phyloP scores from a whole-genome alignment of 495 filamentous ascomycete species.

The Staphylotrichum longicolle region DNA sequence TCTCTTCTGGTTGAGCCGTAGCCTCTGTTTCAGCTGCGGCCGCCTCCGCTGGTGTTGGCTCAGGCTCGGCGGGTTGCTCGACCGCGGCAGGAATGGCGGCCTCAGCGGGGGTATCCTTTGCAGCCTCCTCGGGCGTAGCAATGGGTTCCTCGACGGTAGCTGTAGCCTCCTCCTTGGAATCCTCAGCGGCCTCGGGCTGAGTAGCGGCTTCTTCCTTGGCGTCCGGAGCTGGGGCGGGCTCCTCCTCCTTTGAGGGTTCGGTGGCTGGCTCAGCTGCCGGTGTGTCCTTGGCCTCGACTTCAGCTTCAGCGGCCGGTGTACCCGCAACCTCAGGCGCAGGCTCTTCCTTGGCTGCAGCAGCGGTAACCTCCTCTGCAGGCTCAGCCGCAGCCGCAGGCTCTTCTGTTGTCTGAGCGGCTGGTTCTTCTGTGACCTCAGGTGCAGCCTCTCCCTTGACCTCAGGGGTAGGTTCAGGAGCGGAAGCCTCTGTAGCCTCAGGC shows the following conservation, averaged over 20 bases:
- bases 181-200: too few relatives aligned
- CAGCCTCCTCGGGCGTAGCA: not conserved
- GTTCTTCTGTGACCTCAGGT: not conserved
- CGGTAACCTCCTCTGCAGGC: not conserved
- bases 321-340: not conserved
- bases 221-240: not conserved
- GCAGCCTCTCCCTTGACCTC: constrained; percentile 9
- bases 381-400: constrained; percentile 6
- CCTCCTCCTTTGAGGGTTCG: too few relatives aligned
- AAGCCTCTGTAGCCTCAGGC: constrained; percentile 6
- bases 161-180: not conserved
- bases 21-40: constrained; percentile 7
- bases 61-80: constrained; percentile 1
- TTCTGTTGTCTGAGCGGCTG: not conserved
- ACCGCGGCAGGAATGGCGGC: constrained; percentile 1
- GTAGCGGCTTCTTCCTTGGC: not conserved
- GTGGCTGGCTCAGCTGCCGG: not conserved
- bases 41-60: not conserved
- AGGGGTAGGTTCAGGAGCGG: constrained; percentile 1
- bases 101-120: not conserved
- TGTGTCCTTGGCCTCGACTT: not conserved
- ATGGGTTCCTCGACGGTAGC: not conserved
- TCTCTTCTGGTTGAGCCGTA: constrained; percentile 9
- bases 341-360: constrained; percentile 6
- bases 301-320: constrained; percentile 9